These are phyloP conservation scores for Lolium perenne DNA, from an alignment of 176 grass and related monocot species.

Conservation along the genomic window DNA sequence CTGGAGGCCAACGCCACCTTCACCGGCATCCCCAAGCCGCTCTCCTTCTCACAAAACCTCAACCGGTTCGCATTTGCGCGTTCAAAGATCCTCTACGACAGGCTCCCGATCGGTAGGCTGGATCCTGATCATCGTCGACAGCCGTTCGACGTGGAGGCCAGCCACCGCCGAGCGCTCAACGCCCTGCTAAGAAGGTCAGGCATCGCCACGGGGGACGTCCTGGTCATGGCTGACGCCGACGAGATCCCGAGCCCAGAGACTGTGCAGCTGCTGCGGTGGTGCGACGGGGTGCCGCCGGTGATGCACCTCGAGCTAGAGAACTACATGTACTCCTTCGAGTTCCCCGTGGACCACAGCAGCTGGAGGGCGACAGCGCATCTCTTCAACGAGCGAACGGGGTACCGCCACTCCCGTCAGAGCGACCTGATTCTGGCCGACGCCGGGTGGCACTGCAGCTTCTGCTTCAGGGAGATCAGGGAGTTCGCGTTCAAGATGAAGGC, in stretches of 20 bases:
- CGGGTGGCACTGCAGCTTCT: slow-evolving; percentile 98
- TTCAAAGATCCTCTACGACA: slow-evolving; percentile 75
- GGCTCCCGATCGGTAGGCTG: slow-evolving; percentile 44
- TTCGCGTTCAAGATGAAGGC: slow-evolving; percentile 96
- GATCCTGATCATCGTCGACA: slow-evolving; percentile 18
- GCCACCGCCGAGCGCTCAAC: slow-evolving; percentile 68
- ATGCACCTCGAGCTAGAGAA: slow-evolving; percentile 93
- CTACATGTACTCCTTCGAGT: slow-evolving; percentile 95
- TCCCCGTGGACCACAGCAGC: slow-evolving; percentile 73
- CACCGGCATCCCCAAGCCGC: slow-evolving; percentile 71
- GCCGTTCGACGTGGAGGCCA: slow-evolving; percentile 73
- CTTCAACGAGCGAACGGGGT: slow-evolving; percentile 60
- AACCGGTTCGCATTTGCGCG: slow-evolving; percentile 57
- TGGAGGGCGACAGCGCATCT: slow-evolving; percentile 84
- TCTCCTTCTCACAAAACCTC: slow-evolving; percentile 58
- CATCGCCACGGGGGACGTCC: slow-evolving; percentile 64
- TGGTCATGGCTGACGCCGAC: slow-evolving; percentile 94
- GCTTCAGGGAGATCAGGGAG: slow-evolving; percentile 81
- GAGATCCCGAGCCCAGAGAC: slow-evolving; percentile 93
- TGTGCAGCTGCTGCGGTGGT: slow-evolving; percentile 81
- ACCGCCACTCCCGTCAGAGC: slow-evolving; percentile 82
- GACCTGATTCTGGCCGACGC: slow-evolving; percentile 79
- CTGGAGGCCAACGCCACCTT: slow-evolving; percentile 90
- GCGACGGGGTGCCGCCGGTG: slow-evolving; percentile 74
- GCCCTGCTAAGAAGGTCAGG: slow-evolving; percentile 67